Conservation (phyloP, 441 rosid species). For the Corymbia citriodora region DNA sequence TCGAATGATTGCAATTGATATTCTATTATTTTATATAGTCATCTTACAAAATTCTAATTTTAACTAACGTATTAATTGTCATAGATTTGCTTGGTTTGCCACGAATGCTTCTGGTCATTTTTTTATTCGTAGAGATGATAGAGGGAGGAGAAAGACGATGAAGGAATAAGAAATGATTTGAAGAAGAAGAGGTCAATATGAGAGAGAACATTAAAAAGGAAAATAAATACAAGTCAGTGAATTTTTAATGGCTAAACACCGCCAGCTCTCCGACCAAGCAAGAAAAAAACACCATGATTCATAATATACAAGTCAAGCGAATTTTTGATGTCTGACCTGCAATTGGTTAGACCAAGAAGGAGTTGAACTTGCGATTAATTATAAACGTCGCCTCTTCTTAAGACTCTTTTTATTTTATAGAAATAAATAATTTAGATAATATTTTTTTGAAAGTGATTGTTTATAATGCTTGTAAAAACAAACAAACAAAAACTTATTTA, state of each 20-base stretch:
- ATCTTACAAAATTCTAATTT: not conserved
- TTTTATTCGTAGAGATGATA: not conserved
- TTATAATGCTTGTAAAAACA: not conserved
- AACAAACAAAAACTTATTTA: not conserved
- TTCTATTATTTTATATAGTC: not conserved
- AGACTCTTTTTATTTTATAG: rapidly evolving
- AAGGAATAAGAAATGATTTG: not conserved
- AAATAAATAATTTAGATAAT: no score
- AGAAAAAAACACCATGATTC: no score
- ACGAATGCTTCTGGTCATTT: not conserved
- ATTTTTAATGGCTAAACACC: not conserved
- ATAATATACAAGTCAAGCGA: no score
- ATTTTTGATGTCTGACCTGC: not conserved
- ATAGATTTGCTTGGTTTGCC: not conserved
- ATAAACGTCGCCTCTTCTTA: not conserved
- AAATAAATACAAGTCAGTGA: not conserved
- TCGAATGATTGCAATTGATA: not conserved
- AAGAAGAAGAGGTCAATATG: not conserved
- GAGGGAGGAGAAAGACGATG: not conserved
- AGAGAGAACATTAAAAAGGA: not conserved
- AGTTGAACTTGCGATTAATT: not conserved
- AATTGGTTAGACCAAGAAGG: not conserved
- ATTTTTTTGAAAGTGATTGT: not conserved
- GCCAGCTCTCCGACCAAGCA: no score
- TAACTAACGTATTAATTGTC: not conserved